Evolutionary conservation across 1,139 yeast species (phyloP), one percentile per base, ranked within the genome.

Genomic region (Yamadazyma diddensiae): DNA sequence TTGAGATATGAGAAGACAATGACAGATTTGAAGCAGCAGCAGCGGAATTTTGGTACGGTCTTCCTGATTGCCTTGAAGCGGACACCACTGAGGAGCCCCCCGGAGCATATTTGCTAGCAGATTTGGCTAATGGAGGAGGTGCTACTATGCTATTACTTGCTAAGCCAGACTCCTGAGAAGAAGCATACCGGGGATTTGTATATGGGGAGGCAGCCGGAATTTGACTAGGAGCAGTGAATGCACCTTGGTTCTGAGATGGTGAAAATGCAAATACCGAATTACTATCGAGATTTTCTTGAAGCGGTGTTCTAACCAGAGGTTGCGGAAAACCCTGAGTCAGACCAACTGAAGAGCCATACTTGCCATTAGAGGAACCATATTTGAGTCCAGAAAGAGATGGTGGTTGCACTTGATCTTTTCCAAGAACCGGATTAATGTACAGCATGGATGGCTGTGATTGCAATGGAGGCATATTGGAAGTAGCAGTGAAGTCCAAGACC

Each of bases 401-500:
- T 20, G 28, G 25, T 11, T 18, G 23, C 8, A 22, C 9, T 24
- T 24, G 20, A 5, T 28, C 13, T 21, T 36, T 43, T 21, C 19
- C 17, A 17, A 26, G 30, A 1, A n/a, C 14, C n/a, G 10, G 23
- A 15, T 16, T 21, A 21, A n/a, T n/a, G n/a, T n/a, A n/a, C n/a
- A n/a, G n/a, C n/a, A n/a, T n/a, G 15, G 28, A 18, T 12, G 28
- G 24, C 15, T 29, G 29, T 3, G 18, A 6, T n/a, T 6, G n/a
- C 22, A 26, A 26, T 7, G 28, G 28, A 8, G 28, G 11, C 5
- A 26, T n/a, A 18, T 26, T 26, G 16, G 28, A 9, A 8, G 33
- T 8, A n/a, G 59, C 50, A 33, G 53, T 47, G 35, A 71, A 52
- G 43, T 73, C 79, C 30, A 70, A 43, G 6, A 64, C 63, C 0